Conservation (phyloP, 345 rosid genomes). For the Salix caprea region DNA sequence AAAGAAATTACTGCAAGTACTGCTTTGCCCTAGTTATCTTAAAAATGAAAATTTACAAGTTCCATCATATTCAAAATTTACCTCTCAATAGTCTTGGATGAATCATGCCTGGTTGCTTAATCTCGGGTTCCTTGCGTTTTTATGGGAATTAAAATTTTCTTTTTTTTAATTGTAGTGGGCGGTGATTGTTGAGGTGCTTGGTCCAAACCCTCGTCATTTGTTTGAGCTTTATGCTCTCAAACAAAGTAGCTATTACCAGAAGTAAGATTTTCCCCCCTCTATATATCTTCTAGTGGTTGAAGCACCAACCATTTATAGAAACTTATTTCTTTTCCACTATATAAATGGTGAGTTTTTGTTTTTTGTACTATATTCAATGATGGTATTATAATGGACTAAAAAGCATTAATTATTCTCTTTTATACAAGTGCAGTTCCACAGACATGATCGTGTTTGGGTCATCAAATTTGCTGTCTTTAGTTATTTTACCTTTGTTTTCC, state of each 20-base stretch:
- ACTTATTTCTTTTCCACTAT: background rate
- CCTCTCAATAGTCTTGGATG: background rate
- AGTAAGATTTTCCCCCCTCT: constrained; percentile 37
- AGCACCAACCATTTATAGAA: background rate
- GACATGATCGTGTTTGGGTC: background rate
- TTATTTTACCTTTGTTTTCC: background rate
- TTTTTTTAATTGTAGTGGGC: constrained; percentile 57
- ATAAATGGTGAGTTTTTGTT: background rate
- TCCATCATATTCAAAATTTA: background rate
- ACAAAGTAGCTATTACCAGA: constrained; percentile 68
- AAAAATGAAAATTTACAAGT: background rate
- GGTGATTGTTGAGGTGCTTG: constrained; percentile 80
- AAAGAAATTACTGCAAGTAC: background rate
- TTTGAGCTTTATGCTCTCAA: constrained; percentile 94
- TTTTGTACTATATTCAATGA: background rate
- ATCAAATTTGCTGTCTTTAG: background rate
- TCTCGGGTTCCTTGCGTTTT: background rate
- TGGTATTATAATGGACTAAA: background rate
- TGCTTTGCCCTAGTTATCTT: background rate
- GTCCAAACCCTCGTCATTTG: constrained; percentile 82
- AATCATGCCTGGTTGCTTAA: background rate
- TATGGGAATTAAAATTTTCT: constrained; percentile 20
- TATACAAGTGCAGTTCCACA: background rate
- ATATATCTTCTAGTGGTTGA: background rate
- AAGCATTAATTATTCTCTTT: background rate